These are phyloP conservation scores for Cladosporium colombiae DNA, from an alignment of 2,329 filamentous ascomycete genomes.

Conservation along the genomic window DNA sequence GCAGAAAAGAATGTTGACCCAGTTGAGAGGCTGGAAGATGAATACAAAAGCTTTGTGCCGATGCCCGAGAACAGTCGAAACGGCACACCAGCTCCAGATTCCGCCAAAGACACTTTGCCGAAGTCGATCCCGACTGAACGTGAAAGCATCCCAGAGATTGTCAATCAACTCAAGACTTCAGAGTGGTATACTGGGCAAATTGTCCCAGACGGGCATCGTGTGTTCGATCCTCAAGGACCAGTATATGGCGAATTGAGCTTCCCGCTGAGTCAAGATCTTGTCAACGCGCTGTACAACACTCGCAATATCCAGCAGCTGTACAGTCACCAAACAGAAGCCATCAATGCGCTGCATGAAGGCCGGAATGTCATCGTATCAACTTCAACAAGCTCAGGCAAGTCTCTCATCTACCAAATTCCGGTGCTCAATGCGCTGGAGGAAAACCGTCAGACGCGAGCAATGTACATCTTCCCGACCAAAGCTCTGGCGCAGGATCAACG, in stretches of 20 bases:
- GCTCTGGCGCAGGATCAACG: slow-evolving; percentile 93
- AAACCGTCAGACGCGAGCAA: slow-evolving; percentile 74
- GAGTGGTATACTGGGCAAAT: slow-evolving; percentile 92
- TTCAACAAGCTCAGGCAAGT: slow-evolving; percentile 95
- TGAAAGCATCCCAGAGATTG: slow-evolving; percentile 78
- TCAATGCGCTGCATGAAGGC: slow-evolving; percentile 81
- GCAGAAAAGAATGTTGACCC: slow-evolving; percentile 66
- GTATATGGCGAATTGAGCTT: slow-evolving; percentile 84
- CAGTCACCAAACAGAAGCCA: slow-evolving; percentile 88
- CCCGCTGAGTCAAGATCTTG: slow-evolving; percentile 80
- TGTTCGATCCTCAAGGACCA: slow-evolving; percentile 82
- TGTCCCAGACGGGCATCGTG: slow-evolving; percentile 86
- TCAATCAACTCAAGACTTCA: slow-evolving; percentile 76
- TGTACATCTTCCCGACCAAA: slow-evolving; percentile 99
- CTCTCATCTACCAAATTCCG: slow-evolving; percentile 94
- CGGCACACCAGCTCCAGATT: slow-evolving; percentile 44
- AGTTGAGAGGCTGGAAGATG: slow-evolving; percentile 61
- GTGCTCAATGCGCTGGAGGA: slow-evolving; percentile 83
- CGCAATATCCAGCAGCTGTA: slow-evolving; percentile 84
- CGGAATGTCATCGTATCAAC: slow-evolving; percentile 90
- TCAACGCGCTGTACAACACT: slow-evolving; percentile 95
- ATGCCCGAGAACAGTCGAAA: slow-evolving; percentile 51
- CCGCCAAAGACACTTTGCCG: slow-evolving; percentile 54
- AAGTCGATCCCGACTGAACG: slow-evolving; percentile 76
- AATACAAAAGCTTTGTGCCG: slow-evolving; percentile 65